Evolutionary conservation across 208 protist species (phyloP).

Genomic region (Wallacemonas collosoma): DNA sequence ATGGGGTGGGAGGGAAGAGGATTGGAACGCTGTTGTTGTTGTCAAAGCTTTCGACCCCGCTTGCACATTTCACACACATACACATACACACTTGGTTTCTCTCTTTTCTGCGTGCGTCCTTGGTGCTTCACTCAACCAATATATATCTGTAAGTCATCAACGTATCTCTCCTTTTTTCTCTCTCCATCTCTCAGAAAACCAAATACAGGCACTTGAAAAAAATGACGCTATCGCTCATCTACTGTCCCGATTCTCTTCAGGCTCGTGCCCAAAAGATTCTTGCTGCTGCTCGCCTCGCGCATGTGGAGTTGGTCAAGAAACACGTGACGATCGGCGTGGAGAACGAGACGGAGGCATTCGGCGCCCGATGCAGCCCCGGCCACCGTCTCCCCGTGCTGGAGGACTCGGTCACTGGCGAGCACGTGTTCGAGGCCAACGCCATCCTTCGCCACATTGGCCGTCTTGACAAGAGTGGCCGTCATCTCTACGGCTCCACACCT

Average conservation of each 20-base stretch:
- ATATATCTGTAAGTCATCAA: not conserved
- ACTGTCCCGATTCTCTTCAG: slow-evolving; percentile 35
- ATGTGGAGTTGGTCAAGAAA: slow-evolving; percentile 52
- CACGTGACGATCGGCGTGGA: slow-evolving; percentile 51
- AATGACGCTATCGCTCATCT: slow-evolving; percentile 49
- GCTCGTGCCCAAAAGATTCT: slow-evolving; percentile 64
- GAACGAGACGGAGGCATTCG: slow-evolving; percentile 65
- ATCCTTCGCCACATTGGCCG: slow-evolving; percentile 84
- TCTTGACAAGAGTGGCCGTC: slow-evolving; percentile 47
- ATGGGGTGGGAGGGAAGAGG: no score
- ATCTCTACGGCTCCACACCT: slow-evolving; percentile 73
- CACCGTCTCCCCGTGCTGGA: slow-evolving; percentile 70
- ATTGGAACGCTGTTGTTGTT: no score
- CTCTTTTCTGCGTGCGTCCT: no score
- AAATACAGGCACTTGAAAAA: not conserved
- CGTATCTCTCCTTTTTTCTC: slow-evolving; percentile 19
- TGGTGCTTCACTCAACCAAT: no score
- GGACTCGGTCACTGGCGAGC: slow-evolving; percentile 64
- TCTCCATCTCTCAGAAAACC: slow-evolving; percentile 15
- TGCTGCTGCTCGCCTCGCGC: slow-evolving; percentile 61
- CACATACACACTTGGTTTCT: no score
- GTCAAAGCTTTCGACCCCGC: no score
- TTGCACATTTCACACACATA: no score
- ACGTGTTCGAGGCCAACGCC: slow-evolving; percentile 88
- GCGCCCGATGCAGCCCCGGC: slow-evolving; percentile 68